A percentile compares a stretch with the other conserved stretches of the same genome.
These are phyloP conservation scores for Sporothrix humicola DNA, from an alignment of 2,329 filamentous ascomycete genomes.

Conservation along the genomic window DNA sequence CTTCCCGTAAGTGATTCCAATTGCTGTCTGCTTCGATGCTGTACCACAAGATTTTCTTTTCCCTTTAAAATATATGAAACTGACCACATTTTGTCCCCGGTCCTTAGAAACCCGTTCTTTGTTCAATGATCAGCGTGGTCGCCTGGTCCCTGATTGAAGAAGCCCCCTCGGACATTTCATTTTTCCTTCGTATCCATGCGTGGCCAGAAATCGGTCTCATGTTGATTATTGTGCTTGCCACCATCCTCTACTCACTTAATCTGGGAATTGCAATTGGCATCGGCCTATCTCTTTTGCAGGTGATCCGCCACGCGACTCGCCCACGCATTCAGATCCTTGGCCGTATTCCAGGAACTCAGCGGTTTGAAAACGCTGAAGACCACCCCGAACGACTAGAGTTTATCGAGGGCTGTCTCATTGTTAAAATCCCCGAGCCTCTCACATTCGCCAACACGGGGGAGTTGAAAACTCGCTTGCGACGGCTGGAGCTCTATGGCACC, in stretches of 20 bases:
- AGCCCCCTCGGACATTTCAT: conserved; percentile 86
- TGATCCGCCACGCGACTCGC: conserved; percentile 88
- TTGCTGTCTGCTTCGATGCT: background rate
- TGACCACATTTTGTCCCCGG: background rate
- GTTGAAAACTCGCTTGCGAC: conserved; percentile 78
- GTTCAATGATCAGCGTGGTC: conserved; percentile 92
- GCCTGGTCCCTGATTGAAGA: conserved; percentile 95
- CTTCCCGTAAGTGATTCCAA: conserved; percentile 72
- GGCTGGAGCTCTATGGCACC: conserved; percentile 91
- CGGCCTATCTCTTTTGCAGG: conserved; percentile 83
- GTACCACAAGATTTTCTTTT: background rate
- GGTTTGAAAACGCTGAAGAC: conserved; percentile 83
- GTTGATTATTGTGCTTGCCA: conserved; percentile 86
- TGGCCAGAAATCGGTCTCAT: conserved; percentile 88
- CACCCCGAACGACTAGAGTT: conserved; percentile 79
- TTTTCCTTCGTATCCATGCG: conserved; percentile 84
- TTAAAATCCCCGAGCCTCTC: conserved; percentile 95
- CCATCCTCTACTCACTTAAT: conserved; percentile 93
- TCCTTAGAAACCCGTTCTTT: conserved; percentile 84
- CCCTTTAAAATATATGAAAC: background rate
- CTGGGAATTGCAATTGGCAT: conserved; percentile 94
- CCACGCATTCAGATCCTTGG: conserved; percentile 96
- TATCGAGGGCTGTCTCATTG: conserved; percentile 88
- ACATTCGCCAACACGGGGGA: conserved; percentile 97
- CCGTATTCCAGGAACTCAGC: conserved; percentile 79